Percentiles rank a stretch among this genome's conserved stretches.
phyloP scores from a whole-genome alignment of 345 rosid species.

The Populus ilicifolia region DNA sequence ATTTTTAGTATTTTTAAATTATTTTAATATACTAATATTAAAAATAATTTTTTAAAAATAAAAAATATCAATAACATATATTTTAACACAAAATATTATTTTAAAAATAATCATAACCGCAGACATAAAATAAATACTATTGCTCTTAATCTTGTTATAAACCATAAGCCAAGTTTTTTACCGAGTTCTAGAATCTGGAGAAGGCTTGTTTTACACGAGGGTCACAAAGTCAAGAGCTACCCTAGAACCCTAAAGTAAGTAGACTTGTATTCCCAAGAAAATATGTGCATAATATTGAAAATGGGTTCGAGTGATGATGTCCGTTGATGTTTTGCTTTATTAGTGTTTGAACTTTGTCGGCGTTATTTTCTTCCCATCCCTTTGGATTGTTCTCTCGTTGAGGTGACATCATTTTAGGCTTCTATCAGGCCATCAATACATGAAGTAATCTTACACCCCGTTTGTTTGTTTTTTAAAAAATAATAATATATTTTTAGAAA shows the following conservation, averaged over 20 bases:
- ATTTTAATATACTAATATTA: too few relatives aligned
- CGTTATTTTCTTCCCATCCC: not conserved
- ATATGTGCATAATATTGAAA: not conserved
- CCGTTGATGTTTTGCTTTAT: not conserved
- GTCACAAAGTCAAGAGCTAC: not conserved
- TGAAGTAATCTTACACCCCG: not conserved
- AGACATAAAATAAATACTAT: too few relatives aligned
- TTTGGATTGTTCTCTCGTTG: not conserved
- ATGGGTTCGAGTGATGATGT: not conserved
- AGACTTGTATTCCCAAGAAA: not conserved
- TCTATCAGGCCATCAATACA: not conserved
- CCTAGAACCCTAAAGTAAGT: not conserved
- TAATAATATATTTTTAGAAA: too few relatives aligned
- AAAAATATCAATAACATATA: too few relatives aligned
- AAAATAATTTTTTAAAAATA: too few relatives aligned
- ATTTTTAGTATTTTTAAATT: too few relatives aligned
- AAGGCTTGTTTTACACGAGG: not conserved
- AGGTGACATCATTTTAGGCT: not conserved
- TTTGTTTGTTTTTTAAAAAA: too few relatives aligned
- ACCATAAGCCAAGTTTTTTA: not conserved
- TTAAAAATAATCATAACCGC: too few relatives aligned
- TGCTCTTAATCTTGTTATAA: not conserved
- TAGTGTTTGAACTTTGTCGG: not conserved
- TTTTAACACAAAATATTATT: too few relatives aligned
- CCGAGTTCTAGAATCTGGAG: not conserved